Conservation (phyloP, 805 yeast species). For the Hanseniaspora vineae region DNA sequence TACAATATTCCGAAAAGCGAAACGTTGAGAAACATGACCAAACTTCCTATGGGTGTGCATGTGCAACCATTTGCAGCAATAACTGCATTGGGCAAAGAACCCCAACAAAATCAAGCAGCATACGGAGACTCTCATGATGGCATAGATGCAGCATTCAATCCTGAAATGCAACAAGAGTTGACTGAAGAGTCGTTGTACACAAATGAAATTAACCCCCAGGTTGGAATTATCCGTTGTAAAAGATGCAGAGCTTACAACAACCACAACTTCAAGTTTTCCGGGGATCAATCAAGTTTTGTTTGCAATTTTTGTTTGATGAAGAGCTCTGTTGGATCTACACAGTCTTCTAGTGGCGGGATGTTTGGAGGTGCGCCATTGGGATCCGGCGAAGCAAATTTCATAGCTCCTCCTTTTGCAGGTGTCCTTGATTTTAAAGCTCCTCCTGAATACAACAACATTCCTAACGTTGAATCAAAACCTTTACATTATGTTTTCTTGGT, state of each 20-base stretch:
- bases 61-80: conserved; percentile 77
- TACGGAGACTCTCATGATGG: conserved; percentile 3
- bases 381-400: conserved; percentile 7
- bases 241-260: conserved; percentile 87
- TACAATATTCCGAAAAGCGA: conserved; percentile 72
- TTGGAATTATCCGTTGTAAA: conserved; percentile 78
- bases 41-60: conserved; percentile 70
- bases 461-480: conserved; percentile 29
- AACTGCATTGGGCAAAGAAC: neutral
- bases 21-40: conserved; percentile 51
- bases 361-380: neutral
- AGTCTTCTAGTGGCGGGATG: conserved; percentile 21
- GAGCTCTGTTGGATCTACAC: conserved; percentile 45
- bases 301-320: conserved; percentile 85
- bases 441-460: conserved; percentile 45
- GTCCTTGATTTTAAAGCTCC: conserved; percentile 82
- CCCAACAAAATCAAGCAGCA: neutral
- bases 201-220: conserved; percentile 11
- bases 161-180: too few relatives aligned
- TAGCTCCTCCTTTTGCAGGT: conserved; percentile 73
- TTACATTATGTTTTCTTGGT: conserved; percentile 61
- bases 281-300: conserved; percentile 46
- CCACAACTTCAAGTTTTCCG: conserved; percentile 53
- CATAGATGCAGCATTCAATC: conserved; percentile 18
- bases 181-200: conserved; percentile 1